These are phyloP conservation scores for Boletus rubroflammeus DNA, from an alignment of 768 basidiomycete genomes.

Conservation along the genomic window DNA sequence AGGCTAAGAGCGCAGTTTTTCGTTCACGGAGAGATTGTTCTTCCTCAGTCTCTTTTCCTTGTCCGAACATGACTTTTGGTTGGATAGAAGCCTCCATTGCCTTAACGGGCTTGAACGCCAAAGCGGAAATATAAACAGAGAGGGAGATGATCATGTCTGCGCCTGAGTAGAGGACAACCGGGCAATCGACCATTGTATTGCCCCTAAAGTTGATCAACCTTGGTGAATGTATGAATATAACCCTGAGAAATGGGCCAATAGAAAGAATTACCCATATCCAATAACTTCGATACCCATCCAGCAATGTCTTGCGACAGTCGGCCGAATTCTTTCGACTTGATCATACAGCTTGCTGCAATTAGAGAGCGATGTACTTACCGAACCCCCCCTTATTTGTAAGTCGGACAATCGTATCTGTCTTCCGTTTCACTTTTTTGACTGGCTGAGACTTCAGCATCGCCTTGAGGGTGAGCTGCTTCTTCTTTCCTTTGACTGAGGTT, in stretches of 20 bases:
- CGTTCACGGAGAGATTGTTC: slow-evolving; percentile 79
- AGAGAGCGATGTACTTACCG: slow-evolving; percentile 40
- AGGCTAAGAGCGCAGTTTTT: slow-evolving; percentile 64
- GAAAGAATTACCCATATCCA: slow-evolving; percentile 56
- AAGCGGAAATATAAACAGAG: slow-evolving; percentile 61
- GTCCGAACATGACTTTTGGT: slow-evolving; percentile 51
- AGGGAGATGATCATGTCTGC: slow-evolving; percentile 75
- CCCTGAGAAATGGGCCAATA: neutral
- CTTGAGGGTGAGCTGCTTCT: slow-evolving; percentile 64
- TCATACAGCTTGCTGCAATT: neutral
- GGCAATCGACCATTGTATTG: slow-evolving; percentile 76
- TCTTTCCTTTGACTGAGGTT: slow-evolving; percentile 33
- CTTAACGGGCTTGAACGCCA: slow-evolving; percentile 59
- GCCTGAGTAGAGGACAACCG: slow-evolving; percentile 65
- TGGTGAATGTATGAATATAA: slow-evolving; percentile 4
- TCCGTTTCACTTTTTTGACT: slow-evolving; percentile 46
- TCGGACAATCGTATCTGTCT: slow-evolving; percentile 61
- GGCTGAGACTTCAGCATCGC: slow-evolving; percentile 63
- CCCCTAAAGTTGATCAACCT: slow-evolving; percentile 68
- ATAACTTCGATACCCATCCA: slow-evolving; percentile 68
- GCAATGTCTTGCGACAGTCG: slow-evolving; percentile 67
- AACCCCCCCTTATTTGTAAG: slow-evolving; percentile 62
- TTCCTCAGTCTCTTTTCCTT: slow-evolving; percentile 74
- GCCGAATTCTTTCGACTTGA: slow-evolving; percentile 60
- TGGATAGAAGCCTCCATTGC: slow-evolving; percentile 30